Evolutionary conservation across 2,329 filamentous ascomycete species (phyloP), one percentile per base, ranked within the genome.

Genomic region (Coleophoma crateriformis): DNA sequence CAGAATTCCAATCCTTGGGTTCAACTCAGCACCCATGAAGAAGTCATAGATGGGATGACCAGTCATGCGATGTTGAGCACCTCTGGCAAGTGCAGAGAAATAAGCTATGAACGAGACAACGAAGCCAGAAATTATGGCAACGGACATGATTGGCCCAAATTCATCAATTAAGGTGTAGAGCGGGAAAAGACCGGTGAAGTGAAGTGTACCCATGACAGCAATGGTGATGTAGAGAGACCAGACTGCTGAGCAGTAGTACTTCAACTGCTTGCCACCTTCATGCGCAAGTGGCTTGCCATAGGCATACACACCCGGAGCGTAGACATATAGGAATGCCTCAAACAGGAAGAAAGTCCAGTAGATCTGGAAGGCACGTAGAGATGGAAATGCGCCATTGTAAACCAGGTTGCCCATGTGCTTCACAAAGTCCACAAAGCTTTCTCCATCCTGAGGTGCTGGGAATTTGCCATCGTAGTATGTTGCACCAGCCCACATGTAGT

Each of bases 401-500:
- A 88, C 82, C 53, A 96, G 74, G 54, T 84, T 64, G 56, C 72
- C 78, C 66, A 97, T 69, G 57, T 95, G 84, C 50, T 75, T 69
- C 48, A 79, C 75, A 66, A 96, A 97, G 15, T 92, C 84, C 12
- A 64, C 58, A 65, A 81, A 81, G 58, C 76, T 84, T 74, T 95
- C 78, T 39, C 79, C 87, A 40, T 79, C 66, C 2, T 72, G 71
- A 1, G 82, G 87, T 40, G 73, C 71, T 14, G 94, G 94, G 46
- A 95, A 76, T 55, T 87, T 84, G 59, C 92, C 92, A 65, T 90
- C 75, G 71, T 96, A 99, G 72, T 92, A 96, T 45, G 85, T 91
- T 33, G 92, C 88, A 46, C 94, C 94, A 68, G 95, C 85, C 91
- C 91, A 97, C 91, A 99, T 96, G 73, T 96, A 97, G 79, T 89